Percentiles rank a stretch among this genome's conserved stretches.
phyloP scores from a whole-genome alignment of 768 basidiomycete genomes.

The Podaxis carcinomalis region DNA sequence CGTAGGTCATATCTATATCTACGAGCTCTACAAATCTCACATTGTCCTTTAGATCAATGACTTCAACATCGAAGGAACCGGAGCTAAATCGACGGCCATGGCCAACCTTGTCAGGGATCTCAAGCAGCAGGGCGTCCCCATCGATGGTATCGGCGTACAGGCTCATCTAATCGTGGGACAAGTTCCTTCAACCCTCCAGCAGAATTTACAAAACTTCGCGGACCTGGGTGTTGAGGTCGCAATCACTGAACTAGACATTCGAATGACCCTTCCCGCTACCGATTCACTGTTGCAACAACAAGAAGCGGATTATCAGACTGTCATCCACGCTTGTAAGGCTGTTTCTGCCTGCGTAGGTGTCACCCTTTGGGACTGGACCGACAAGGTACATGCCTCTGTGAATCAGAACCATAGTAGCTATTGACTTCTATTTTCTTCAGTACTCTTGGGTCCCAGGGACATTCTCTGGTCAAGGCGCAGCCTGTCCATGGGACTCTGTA shows the following conservation, averaged over 20 bases:
- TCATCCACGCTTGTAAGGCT: constrained; percentile 47
- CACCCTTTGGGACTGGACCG: constrained; percentile 41
- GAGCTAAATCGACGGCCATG: constrained; percentile 54
- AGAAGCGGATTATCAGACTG: constrained; percentile 48
- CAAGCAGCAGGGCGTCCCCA: constrained; percentile 38
- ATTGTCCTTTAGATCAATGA: constrained; percentile 30
- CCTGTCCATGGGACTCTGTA: constrained; percentile 33
- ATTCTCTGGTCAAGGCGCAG: constrained; percentile 35
- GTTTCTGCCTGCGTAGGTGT: constrained; percentile 36
- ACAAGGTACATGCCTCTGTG: constrained; percentile 24
- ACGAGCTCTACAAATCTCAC: background rate
- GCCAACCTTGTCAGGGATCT: constrained; percentile 44
- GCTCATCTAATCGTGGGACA: constrained; percentile 53
- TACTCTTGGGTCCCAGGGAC: constrained; percentile 37
- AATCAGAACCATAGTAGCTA: background rate
- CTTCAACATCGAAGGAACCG: constrained; percentile 38
- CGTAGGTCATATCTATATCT: constrained; percentile 23
- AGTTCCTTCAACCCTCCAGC: constrained; percentile 42
- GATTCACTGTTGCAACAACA: constrained; percentile 46
- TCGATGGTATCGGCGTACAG: constrained; percentile 58
- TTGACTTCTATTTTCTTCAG: constrained; percentile 11
- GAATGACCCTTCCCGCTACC: constrained; percentile 51
- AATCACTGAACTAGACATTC: constrained; percentile 61
- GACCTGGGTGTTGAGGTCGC: constrained; percentile 61
- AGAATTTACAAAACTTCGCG: constrained; percentile 46